Percentiles rank a stretch among this genome's conserved stretches.
Evolutionary conservation across 176 grass and related monocot species (phyloP).

Genomic region (Oryza glumipatula): DNA sequence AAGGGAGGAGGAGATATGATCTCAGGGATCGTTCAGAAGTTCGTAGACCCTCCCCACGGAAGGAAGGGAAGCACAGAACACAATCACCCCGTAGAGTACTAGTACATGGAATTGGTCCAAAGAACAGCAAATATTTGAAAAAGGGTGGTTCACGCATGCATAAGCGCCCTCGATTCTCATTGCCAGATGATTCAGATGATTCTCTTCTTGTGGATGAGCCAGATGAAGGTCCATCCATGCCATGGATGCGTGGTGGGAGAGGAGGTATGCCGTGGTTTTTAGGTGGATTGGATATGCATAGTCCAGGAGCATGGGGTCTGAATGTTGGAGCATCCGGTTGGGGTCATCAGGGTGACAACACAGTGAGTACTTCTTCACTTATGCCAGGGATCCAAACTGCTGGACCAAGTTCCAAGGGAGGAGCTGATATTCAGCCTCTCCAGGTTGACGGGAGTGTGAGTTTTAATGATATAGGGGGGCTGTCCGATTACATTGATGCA

Average conservation of each 20-base stretch:
- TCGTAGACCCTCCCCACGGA: constrained; percentile 65
- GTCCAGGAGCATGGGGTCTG: constrained; percentile 80
- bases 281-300: constrained; percentile 91
- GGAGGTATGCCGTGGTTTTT: constrained; percentile 81
- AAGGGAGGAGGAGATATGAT: constrained; percentile 94
- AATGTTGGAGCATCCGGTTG: constrained; percentile 96
- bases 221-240: constrained; percentile 75
- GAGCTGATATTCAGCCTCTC: constrained; percentile 96
- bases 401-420: constrained; percentile 98
- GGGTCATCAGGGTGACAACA: constrained; percentile 81
- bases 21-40: constrained; percentile 85
- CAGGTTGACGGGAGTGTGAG: constrained; percentile 91
- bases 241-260: constrained; percentile 78
- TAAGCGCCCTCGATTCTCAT: constrained; percentile 68
- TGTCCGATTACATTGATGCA: constrained; percentile 94
- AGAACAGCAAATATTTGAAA: constrained; percentile 83
- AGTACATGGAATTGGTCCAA: constrained; percentile 78
- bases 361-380: constrained; percentile 45
- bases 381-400: constrained; percentile 89
- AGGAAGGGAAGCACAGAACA: constrained; percentile 80
- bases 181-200: constrained; percentile 98
- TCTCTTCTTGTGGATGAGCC: constrained; percentile 98
- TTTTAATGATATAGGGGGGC: constrained; percentile 96
- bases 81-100: constrained; percentile 86
- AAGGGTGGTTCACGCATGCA: constrained; percentile 91